A percentile compares a stretch with the other conserved stretches of the same genome.
Conservation (phyloP, 805 yeast species). For the Tetrapisispora namnaoensis region DNA sequence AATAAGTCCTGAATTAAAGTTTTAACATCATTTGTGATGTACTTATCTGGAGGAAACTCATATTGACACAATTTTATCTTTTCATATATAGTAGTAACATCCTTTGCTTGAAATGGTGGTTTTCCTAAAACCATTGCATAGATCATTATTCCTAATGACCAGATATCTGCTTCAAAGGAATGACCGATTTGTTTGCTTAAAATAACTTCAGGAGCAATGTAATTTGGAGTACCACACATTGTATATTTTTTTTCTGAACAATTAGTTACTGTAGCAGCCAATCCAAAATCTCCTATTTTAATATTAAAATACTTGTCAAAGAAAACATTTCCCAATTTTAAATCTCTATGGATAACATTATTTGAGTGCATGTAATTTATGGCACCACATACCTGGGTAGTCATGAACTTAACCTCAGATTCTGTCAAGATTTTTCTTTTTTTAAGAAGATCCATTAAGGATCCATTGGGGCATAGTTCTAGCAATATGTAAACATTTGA, state of each 20-base stretch:
- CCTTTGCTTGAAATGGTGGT: constrained; percentile 97
- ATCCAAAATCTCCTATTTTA: constrained; percentile 95
- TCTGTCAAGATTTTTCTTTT: constrained; percentile 78
- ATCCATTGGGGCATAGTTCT: constrained; percentile 92
- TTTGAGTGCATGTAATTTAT: constrained; percentile 84
- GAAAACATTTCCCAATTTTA: constrained; percentile 91
- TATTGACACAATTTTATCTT: constrained; percentile 79
- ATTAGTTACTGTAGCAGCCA: constrained; percentile 85
- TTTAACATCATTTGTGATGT: constrained; percentile 62
- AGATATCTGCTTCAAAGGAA: constrained; percentile 87
- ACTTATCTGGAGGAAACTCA: constrained; percentile 61
- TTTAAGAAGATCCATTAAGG: constrained; percentile 84
- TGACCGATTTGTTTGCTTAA: constrained; percentile 85
- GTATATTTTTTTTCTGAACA: constrained; percentile 74
- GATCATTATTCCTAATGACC: constrained; percentile 97
- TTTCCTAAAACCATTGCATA: constrained; percentile 87
- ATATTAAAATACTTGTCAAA: constrained; percentile 89
- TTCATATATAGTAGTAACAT: constrained; percentile 84
- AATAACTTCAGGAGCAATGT: constrained; percentile 95
- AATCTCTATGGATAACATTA: constrained; percentile 90
- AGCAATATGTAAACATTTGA: constrained; percentile 84
- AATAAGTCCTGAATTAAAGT: constrained; percentile 63
- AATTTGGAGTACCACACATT: constrained; percentile 97
- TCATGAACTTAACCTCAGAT: constrained; percentile 82
- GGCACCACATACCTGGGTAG: constrained; percentile 92